Base-by-base conservation (phyloP, 169 alveolate genomes). In the Plasmodium gonderi region DNA sequence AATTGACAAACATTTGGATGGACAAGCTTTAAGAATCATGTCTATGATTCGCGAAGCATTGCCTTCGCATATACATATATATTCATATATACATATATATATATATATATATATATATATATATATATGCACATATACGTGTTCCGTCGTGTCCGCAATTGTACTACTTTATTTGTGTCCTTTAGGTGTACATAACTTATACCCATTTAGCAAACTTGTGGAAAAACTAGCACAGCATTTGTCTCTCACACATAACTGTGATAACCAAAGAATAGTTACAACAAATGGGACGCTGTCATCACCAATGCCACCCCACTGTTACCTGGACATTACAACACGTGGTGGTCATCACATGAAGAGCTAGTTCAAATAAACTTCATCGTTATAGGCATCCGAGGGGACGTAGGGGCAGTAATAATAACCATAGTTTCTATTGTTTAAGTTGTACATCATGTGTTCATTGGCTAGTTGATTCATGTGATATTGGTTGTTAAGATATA, bases 301-400 rank as follows among this genome's bases (percentile, higher is more conserved):
- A 14, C 12, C 36, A 14, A 26, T 14, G 14, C 51, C 14, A 4
- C 51, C 9, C 51, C 14, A 42, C 51, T 6, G 51, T 9, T 9
- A 9, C n/a, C 47, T 78, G 11, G 45, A 26, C 17, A 26, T 54
- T 23, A 8, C 51, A 44, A n/a, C 60, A 11, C 38, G 54, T 74
- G 47, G 3, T 38, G 29, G 60, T n/a, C 76, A 42, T 42, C 42
- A 38, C 68, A 14, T n/a, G 47, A 38, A 14, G 33, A 0, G 4
- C 54, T 83, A 83, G 26, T 83, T 83, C 44, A 83, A 17, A 42
- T 83, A 83, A 14, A 69, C 92, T 60, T 83, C 92, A 72, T 83
- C 92, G 42, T 51, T 69, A 76, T 29, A 83, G 23, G 76, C 31
- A 1, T 79, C 40, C 9, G 83, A 36, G 75, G 72, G 72, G 11